Base-by-base conservation (phyloP, 495 filamentous ascomycete genomes). In the Neurospora terricola region DNA sequence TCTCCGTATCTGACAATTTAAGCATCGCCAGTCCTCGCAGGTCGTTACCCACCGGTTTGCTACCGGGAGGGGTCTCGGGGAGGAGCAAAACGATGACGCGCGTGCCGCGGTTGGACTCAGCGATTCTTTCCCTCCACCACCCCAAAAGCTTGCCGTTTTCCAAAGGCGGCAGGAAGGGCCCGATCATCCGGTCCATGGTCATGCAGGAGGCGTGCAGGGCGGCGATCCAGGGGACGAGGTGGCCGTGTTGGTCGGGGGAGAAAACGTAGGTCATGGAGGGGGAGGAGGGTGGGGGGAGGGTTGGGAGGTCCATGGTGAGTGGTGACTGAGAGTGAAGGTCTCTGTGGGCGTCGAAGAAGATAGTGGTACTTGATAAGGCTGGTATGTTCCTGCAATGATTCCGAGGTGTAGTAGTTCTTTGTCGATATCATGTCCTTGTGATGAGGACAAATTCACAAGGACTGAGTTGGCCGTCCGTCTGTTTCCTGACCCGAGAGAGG, bases 191-290 rank as follows among this genome's bases (percentile, higher is more conserved):
- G 75, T 84, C 81, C 39, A 76, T 73, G 9, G 77, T 78, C 73
- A 84, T 82, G 73, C 82, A 82, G 0, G 78, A 78, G 18, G 81
- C 81, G 71, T 84, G 81, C 23, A 84, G 75, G 30, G 81, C 81
- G 37, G 82, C 82, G 34, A 84, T 78, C 77, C 81, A 83, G 21
- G 82, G 80, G 12, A 78, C 72, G 10, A 84, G 78, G 71, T 80
- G 78, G 69, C 72, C 76, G 71, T 84, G 81, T 42, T 77, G 75
- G 14, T 75, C 72, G 7, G 73, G 76, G 10, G 79, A 77, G 75
- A 82, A 83, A 78, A 79, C 69, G 72, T 78, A 76, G 14, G 78
- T 81, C 75, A 70, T 18, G 21, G 54, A 62, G 2, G 54, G 54
- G 23, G 54, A 62, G 23, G 23, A 3, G 21, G 23, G 42, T n/a